These are phyloP conservation scores for Mariannaea sp. DNA, from an alignment of 2,329 filamentous ascomycete species.

Conservation along the genomic window DNA sequence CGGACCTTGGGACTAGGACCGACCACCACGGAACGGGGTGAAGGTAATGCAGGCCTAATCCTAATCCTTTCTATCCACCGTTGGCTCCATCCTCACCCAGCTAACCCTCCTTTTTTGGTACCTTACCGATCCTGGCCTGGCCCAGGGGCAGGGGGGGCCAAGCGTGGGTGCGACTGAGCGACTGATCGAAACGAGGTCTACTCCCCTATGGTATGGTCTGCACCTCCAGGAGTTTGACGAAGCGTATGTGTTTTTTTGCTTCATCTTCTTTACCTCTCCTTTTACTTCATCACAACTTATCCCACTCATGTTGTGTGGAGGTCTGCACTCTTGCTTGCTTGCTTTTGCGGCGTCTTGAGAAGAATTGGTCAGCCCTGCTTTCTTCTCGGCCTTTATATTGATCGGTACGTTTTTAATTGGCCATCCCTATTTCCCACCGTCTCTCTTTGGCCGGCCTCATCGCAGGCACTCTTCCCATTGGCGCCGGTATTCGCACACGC, in stretches of 20 bases:
- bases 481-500: slow-evolving; percentile 5
- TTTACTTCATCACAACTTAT: slow-evolving; percentile 7
- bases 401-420: slow-evolving; percentile 31
- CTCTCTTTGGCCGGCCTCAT: slow-evolving; percentile 11
- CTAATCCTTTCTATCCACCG: slow-evolving; percentile 20
- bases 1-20: slow-evolving; percentile 5
- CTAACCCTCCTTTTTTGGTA: slow-evolving; percentile 1
- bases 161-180: slow-evolving; percentile 9
- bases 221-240: slow-evolving; percentile 12
- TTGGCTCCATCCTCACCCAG: slow-evolving; percentile 14
- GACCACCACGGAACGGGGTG: slow-evolving; percentile 12
- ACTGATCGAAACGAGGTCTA: slow-evolving; percentile 17
- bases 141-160: no score
- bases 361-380: slow-evolving; percentile 19
- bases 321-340: slow-evolving; percentile 19
- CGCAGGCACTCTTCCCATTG: slow-evolving; percentile 2
- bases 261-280: slow-evolving; percentile 17
- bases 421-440: slow-evolving; percentile 22
- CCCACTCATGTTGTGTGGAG: slow-evolving; percentile 10
- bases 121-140: slow-evolving; percentile 15
- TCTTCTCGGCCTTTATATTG: slow-evolving; percentile 16
- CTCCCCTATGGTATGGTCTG: slow-evolving; percentile 2
- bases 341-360: slow-evolving; percentile 26
- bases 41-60: slow-evolving; percentile 17
- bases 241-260: slow-evolving; percentile 14